phyloP scores from a whole-genome alignment of 2,329 filamentous ascomycete species.

The Endocalyx cinctus region DNA sequence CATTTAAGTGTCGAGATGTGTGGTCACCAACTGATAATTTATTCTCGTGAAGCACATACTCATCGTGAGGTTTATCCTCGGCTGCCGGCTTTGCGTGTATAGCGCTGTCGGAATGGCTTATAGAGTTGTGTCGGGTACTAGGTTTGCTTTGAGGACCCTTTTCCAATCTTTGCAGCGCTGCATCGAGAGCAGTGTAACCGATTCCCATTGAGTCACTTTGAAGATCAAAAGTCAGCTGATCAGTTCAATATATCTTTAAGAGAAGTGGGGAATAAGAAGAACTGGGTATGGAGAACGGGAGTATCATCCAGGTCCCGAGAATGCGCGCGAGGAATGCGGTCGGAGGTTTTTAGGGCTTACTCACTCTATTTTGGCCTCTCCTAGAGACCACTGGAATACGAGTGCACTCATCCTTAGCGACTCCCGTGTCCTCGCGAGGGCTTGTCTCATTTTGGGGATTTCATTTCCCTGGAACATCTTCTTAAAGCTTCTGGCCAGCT shows the following conservation, averaged over 20 bases:
- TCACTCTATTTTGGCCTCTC: constrained; percentile 51
- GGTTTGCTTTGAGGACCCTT: constrained; percentile 21
- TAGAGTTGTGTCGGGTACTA: constrained; percentile 24
- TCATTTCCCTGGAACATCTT: constrained; percentile 60
- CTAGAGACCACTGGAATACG: constrained; percentile 62
- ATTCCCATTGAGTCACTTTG: constrained; percentile 58
- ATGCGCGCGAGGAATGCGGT: no score
- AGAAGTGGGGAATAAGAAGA: no score
- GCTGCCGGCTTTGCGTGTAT: not conserved
- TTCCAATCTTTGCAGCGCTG: constrained; percentile 53
- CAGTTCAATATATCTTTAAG: no score
- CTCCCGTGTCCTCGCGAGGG: constrained; percentile 55
- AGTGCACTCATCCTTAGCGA: constrained; percentile 59
- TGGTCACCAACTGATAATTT: no score
- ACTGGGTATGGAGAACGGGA: no score
- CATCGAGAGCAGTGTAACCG: constrained; percentile 62
- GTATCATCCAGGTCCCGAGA: no score
- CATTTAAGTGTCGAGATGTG: not conserved
- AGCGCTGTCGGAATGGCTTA: constrained; percentile 1
- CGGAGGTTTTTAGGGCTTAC: no score
- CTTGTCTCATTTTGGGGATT: constrained; percentile 54
- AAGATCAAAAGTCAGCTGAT: no score
- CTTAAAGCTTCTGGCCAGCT: constrained; percentile 56
- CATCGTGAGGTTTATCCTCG: no score
- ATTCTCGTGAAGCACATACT: no score